A percentile compares a stretch with the other conserved stretches of the same genome.
Evolutionary conservation across 2,329 filamentous ascomycete genomes (phyloP).

Genomic region (Calonectria pseudoreteaudii): DNA sequence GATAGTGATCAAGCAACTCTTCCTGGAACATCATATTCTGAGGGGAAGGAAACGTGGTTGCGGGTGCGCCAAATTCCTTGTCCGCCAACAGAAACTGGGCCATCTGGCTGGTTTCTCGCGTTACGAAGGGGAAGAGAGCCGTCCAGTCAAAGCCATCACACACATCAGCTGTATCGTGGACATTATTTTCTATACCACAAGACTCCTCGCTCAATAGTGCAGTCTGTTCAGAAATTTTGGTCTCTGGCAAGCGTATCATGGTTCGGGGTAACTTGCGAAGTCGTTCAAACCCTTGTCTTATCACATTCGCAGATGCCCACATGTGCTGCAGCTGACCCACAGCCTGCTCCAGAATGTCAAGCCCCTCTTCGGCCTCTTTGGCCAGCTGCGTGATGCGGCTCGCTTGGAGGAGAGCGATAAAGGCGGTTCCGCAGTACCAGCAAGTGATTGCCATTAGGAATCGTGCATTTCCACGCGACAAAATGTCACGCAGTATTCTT

Average conservation of each 20-base stretch:
- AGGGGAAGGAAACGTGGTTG: constrained; percentile 25
- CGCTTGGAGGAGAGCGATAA: constrained; percentile 55
- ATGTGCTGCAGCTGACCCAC: constrained; percentile 35
- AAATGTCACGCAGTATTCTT: constrained; percentile 48
- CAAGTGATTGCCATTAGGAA: constrained; percentile 57
- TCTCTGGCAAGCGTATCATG: constrained; percentile 12
- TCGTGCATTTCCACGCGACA: constrained; percentile 51
- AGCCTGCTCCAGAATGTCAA: constrained; percentile 34
- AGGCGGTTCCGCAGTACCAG: constrained; percentile 56
- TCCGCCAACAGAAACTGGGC: constrained; percentile 32
- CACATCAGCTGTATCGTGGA: not conserved
- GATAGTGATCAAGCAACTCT: constrained; percentile 30
- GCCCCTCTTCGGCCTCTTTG: constrained; percentile 32
- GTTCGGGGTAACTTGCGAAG: constrained; percentile 16
- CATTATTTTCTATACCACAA: not conserved
- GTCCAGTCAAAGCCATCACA: constrained; percentile 30
- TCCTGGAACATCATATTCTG: constrained; percentile 34
- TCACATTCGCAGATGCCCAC: constrained; percentile 40
- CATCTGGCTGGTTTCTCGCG: constrained; percentile 29
- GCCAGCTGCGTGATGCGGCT: constrained; percentile 33
- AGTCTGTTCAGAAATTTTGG: not conserved
- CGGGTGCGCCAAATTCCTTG: constrained; percentile 30
- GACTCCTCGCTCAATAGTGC: not conserved
- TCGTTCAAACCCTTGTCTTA: constrained; percentile 36
- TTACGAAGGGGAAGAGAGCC: constrained; percentile 34